These are phyloP conservation scores for Trichoderma endophyticum DNA, from an alignment of 2,329 filamentous ascomycete genomes.

Conservation along the genomic window DNA sequence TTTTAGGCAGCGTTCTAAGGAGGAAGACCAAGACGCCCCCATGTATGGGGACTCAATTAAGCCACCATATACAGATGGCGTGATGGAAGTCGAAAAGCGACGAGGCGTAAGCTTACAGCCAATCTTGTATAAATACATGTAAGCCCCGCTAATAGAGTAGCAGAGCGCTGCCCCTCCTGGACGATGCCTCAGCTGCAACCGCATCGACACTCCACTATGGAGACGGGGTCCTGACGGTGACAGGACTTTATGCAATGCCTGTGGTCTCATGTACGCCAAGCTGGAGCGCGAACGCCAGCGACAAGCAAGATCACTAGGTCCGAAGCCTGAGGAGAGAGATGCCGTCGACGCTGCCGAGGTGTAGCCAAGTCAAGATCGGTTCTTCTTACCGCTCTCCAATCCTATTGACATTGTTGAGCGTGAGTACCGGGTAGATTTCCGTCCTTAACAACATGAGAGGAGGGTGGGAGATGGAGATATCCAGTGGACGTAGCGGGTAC, in stretches of 20 bases:
- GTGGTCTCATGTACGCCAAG: conserved; percentile 78
- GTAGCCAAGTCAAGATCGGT: too few relatives aligned
- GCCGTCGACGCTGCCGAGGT: too few relatives aligned
- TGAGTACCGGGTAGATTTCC: too few relatives aligned
- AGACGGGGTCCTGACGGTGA: conserved; percentile 91
- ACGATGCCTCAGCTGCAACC: conserved; percentile 94
- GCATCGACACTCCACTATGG: conserved; percentile 97
- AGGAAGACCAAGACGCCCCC: conserved; percentile 60
- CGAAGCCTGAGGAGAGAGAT: conserved; percentile 46
- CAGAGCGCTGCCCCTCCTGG: conserved; percentile 92
- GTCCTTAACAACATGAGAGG: too few relatives aligned
- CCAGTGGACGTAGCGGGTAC: too few relatives aligned
- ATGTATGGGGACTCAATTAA: conserved; percentile 61
- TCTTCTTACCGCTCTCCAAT: too few relatives aligned
- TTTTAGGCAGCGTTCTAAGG: conserved; percentile 19
- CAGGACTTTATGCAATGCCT: conserved; percentile 93
- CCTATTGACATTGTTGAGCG: too few relatives aligned
- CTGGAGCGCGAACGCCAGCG: conserved; percentile 62
- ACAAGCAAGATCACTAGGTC: conserved; percentile 51
- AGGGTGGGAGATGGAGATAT: too few relatives aligned
- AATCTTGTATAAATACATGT: not conserved
- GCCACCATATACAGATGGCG: conserved; percentile 52
- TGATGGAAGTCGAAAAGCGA: conserved; percentile 81
- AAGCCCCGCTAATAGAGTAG: conserved; percentile 32
- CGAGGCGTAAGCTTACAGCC: conserved; percentile 69